Evolutionary conservation across 345 rosid genomes (phyloP), one percentile per base, ranked within the genome.

Genomic region (Eucalyptus curtisii): DNA sequence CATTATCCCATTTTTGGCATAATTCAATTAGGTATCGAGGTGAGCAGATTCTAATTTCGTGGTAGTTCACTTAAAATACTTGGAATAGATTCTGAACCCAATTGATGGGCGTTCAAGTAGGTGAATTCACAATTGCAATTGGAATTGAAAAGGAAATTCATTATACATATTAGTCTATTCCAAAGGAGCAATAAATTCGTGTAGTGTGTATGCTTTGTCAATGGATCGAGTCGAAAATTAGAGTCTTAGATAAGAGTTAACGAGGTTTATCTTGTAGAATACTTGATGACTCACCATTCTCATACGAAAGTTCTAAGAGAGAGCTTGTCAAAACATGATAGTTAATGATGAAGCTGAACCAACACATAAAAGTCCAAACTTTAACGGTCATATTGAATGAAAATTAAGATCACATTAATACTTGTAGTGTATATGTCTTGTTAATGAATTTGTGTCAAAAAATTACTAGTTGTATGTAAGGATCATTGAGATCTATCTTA

Each of bases 121-220:
- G 1, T 5, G 27, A 40, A 76, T 76, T 76, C 15, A 40, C 0
- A 10, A 40, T 5, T 76, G 84, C 27, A 22, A 10, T 76, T 40
- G 84, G 47, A 22, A 76, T 37, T 6, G 15, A 37, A 1, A 2
- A 76, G 30, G 44, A 5, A 9, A 40, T 76, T 2, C 47, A 20
- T 76, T 24, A 40, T 6, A 10, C 11, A 10, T 40, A 76, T 6
- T 1, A 76, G 8, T 76, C 27, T 24, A 37, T 76, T 40, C 16
- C 84, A 76, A 40, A 76, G 30, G 15, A 76, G 47, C 79, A 66
- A 66, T 31, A n/a, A 66, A 31, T 66, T 66, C 22, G 1, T 31
- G 40, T 8, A 31, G 22, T 0, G 40, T 4, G 12, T 31, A 7
- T 31, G 1, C 40, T 31, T 8, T 0, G 20, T 15, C 40, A 66